A percentile compares a stretch with the other conserved stretches of the same genome.
These are phyloP conservation scores for Anthracocystis setariae DNA, from an alignment of 1,284 basidiomycete genomes.

Conservation along the genomic window DNA sequence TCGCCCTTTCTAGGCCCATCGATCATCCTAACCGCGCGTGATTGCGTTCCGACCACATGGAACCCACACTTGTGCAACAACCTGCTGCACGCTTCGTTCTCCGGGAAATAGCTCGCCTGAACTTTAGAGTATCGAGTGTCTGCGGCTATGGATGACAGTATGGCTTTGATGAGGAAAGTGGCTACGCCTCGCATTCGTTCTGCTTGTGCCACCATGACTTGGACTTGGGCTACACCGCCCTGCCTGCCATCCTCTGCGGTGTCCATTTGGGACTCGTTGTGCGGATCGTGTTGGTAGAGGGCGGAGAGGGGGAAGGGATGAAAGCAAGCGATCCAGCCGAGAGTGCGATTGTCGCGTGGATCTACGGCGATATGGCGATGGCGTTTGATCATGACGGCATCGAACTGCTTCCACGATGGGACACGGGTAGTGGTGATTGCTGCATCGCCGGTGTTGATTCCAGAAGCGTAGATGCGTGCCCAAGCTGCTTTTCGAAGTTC, in stretches of 20 bases:
- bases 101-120: constrained; percentile 36
- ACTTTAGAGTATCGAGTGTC: constrained; percentile 25
- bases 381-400: constrained; percentile 36
- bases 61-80: constrained; percentile 26
- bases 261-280: background rate
- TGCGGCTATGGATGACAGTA: constrained; percentile 15
- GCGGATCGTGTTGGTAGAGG: constrained; percentile 9
- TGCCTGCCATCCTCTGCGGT: constrained; percentile 6
- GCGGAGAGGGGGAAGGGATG: constrained; percentile 14
- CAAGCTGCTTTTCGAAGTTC: constrained; percentile 48
- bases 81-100: constrained; percentile 16
- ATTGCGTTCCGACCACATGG: background rate
- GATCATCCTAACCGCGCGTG: constrained; percentile 25
- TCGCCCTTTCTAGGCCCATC: constrained; percentile 26
- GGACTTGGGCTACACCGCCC: constrained; percentile 23
- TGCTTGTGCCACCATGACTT: constrained; percentile 35
- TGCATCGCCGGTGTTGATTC: constrained; percentile 33
- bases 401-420: constrained; percentile 44
- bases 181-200: constrained; percentile 30
- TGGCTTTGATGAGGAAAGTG: constrained; percentile 15
- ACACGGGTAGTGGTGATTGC: constrained; percentile 20
- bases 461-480: constrained; percentile 37
- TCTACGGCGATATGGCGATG: constrained; percentile 42
- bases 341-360: constrained; percentile 31
- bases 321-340: constrained; percentile 42